Evolutionary conservation across 345 rosid species (phyloP), one percentile per base, ranked within the genome.

Genomic region (Stellera chamaejasme): DNA sequence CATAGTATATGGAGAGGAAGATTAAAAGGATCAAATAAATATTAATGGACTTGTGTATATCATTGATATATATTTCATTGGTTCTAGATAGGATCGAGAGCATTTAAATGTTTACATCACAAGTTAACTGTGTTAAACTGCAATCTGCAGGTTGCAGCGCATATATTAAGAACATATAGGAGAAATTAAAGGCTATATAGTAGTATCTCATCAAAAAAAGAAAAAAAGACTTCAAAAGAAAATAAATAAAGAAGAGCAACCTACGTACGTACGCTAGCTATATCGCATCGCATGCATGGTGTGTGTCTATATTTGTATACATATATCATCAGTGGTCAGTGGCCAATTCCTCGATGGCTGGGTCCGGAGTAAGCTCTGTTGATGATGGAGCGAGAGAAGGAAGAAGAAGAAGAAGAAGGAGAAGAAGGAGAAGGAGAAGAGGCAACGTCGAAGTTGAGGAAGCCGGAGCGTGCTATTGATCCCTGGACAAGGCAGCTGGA

Each of bases 321-420:
- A 19, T 19, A 19, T 19, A 19, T 19, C 23, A 19, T 19, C 23
- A 19, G 23, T 26, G 27, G 9, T 50, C 54, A 50, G 54, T 50
- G 54, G 36, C 54, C 54, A 36, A 32, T 27, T 50, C 54, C 54
- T 10, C 54, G 11, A 4, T 10, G 54, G 39, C 54, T 50, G 12
- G 54, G 54, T 5, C 54, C 54, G 2, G 54, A 50, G 27, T 50
- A 50, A 23, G 54, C 54, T 50, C 36, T 50, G 36, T n/a, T 23
- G 5, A 10, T 23, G 36, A 50, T 25, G 11, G 36, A 27, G 13
- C 12, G 6, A 7, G 14, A 5, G 10, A 19, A 50, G 13, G 47
- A 4, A 3, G 10, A 15, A 16, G 52, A 19, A 19, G 32, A 50
- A 23, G 32, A 28, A 28, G 36, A 6, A 28, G 39, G 3, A 32